Evolutionary conservation across 2,329 filamentous ascomycete genomes (phyloP).

Genomic region (Nigrospora sphaerica): DNA sequence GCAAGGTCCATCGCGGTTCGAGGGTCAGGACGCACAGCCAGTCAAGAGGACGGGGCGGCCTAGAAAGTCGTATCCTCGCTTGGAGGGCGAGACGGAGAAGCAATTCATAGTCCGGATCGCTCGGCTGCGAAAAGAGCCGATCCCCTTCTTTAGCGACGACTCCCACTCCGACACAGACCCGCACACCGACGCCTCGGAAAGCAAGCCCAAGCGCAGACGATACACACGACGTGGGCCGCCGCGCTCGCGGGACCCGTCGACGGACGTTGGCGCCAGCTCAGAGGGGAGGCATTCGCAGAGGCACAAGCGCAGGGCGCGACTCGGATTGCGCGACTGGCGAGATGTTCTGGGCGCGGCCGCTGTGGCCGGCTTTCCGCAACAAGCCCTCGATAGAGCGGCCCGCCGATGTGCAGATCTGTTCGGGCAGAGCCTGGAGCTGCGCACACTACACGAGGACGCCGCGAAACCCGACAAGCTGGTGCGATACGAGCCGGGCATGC

Average conservation of each 20-base stretch:
- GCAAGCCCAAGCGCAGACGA: not conserved
- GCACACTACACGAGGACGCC: constrained; percentile 32
- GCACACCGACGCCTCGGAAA: not conserved
- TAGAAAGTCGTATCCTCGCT: constrained; percentile 28
- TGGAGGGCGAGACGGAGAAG: constrained; percentile 36
- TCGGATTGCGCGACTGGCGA: constrained; percentile 66
- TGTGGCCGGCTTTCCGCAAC: constrained; percentile 60
- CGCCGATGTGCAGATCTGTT: constrained; percentile 73
- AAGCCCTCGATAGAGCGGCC: constrained; percentile 61
- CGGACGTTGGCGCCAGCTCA: not conserved
- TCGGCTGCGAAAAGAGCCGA: constrained; percentile 26
- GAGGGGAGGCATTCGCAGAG: not conserved
- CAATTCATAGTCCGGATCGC: constrained; percentile 42
- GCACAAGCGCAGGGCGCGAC: constrained; percentile 10
- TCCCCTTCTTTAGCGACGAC: constrained; percentile 10
- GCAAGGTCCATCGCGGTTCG: too few relatives aligned
- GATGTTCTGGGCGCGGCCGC: constrained; percentile 76
- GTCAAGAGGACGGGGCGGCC: constrained; percentile 29
- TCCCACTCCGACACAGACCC: not conserved
- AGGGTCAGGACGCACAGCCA: not conserved
- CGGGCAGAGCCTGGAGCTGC: constrained; percentile 60
- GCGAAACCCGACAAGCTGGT: constrained; percentile 7
- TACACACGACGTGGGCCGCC: not conserved
- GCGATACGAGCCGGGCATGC: constrained; percentile 21
- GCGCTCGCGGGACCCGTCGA: not conserved